Evolutionary conservation across 1,284 basidiomycete genomes (phyloP), one percentile per base, ranked within the genome.

Genomic region (Xanthoconium separans): DNA sequence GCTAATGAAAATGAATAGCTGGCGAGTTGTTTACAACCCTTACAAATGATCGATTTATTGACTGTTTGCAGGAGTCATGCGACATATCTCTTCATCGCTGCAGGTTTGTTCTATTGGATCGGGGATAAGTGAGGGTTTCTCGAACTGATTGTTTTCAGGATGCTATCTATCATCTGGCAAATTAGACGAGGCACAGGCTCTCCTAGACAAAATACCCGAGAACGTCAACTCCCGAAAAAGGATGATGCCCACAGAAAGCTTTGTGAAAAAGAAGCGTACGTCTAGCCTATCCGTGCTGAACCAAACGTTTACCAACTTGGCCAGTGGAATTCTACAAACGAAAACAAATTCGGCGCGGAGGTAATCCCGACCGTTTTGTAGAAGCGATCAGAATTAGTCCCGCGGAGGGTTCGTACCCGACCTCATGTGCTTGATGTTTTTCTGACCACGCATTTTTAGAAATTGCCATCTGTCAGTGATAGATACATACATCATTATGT

Each of bases 11-110:
- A 63, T 89, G 55, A 91, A 89, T 62, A 82, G 73, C 52, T 91
- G 88, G 88, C 85, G 36, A 15, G 75, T 68, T 31, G 27, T 37
- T 41, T 20, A 31, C 16, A 22, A 44, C 44, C 45, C 15, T 46
- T 47, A 30, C 39, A 31, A 13, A 34, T 16, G 1, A 34, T 34
- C 12, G 7, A 22, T 22, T 22, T 22, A 22, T 27, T 7, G 7
- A 6, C 27, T 15, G 30, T 18, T 53, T 33, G 10, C 54, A 87
- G 85, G 87, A 86, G 83, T 63, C 88, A 88, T 50, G 86, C 79
- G 4, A 90, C 89, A 7, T 91, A 91, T 66, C 83, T 84, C 57
- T 88, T 85, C 65, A 80, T 90, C 34, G 84, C 85, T 20, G 87
- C 83, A 29, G 85, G 84, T 81, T 45, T 47, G 49, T 58, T 42